Base-by-base conservation (phyloP, 768 basidiomycete species). In the Suillus alpinus region DNA sequence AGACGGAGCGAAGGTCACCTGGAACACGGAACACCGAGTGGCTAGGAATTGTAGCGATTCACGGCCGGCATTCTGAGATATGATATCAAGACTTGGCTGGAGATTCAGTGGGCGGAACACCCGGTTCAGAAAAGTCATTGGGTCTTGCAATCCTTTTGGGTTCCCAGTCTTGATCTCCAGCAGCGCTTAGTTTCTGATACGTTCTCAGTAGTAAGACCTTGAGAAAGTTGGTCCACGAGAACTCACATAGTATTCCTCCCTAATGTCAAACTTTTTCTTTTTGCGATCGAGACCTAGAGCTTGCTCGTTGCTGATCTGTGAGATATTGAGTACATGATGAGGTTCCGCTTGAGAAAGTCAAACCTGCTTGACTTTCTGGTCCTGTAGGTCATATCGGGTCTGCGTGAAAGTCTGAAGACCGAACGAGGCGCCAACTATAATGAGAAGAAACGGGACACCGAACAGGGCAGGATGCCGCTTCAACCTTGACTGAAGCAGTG, bases 211-310 rank as follows among this genome's bases (percentile, higher is more conserved):
- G 6, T 6, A 13, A 3, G 36, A 32, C 16, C 50, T 40, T 34
- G 37, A 43, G 46, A 32, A 29, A 18, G 2, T 10, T 50, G 16
- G 13, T 31, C 18, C 2, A 26, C 29, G 23, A 60, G 43, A 57
- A 86, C 94, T 75, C 76, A 97, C 95, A 70, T 89, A 98, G 74
- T 98, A 99, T 70, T 97, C 95, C 71, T 98, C 96, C 58, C 93
- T 80, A 18, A 97, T 91, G 74, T 98, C 95, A 61, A 97, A 87
- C 77, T 86, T 90, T 77, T 88, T 89, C 75, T 88, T 81, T 58
- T 77, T 77, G 69, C 81, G 84, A 63, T 87, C 81, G 67, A 95
- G 77, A 10, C 86, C 83, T 23, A 95, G 79, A 63, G 92, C 89
- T 65, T 95, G 86, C 70, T 94, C 88, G 63, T 86, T 87, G 41